A percentile compares a stretch with the other conserved stretches of the same genome.
Evolutionary conservation across 1,284 basidiomycete genomes (phyloP).

Genomic region (Amylostereum areolatum): DNA sequence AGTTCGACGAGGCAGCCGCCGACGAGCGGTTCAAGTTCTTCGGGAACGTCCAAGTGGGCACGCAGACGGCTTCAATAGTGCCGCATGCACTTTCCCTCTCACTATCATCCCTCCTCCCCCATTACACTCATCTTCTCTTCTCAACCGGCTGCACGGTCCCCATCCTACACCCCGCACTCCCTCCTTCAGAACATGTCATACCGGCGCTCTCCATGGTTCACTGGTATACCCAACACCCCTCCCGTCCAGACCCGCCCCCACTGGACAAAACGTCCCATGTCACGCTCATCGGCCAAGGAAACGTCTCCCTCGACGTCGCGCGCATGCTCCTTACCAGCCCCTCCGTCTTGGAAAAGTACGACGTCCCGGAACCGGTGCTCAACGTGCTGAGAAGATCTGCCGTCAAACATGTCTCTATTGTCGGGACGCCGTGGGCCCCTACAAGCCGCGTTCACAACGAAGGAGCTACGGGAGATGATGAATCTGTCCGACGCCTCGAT

Average conservation of each 20-base stretch:
- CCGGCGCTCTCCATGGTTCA: conserved; percentile 87
- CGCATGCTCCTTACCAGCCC: conserved; percentile 79
- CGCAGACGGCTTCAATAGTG: conserved; percentile 28
- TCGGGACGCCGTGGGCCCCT: conserved; percentile 87
- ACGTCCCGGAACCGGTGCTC: conserved; percentile 78
- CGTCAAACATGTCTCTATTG: conserved; percentile 76
- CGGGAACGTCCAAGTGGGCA: conserved; percentile 82
- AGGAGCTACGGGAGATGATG: conserved; percentile 91
- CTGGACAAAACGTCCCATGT: conserved; percentile 66
- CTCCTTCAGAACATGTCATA: conserved; percentile 50
- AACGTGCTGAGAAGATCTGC: conserved; percentile 57
- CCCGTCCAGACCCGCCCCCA: conserved; percentile 47
- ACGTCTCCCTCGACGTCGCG: conserved; percentile 93
- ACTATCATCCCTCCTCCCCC: conserved; percentile 47
- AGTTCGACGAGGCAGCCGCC: conserved; percentile 73
- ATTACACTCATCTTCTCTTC: conserved; percentile 81
- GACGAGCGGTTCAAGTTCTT: conserved; percentile 85
- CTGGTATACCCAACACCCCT: conserved; percentile 97
- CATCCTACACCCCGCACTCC: conserved; percentile 48
- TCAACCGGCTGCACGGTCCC: conserved; percentile 75
- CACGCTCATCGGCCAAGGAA: conserved; percentile 90
- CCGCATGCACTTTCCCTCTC: conserved; percentile 50
- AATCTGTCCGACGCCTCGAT: conserved; percentile 70
- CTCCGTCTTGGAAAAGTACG: conserved; percentile 63
- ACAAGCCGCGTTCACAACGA: conserved; percentile 90